Percentiles rank a stretch among this genome's conserved stretches.
Evolutionary conservation across 2,329 filamentous ascomycete species (phyloP).

Genomic region (Whalleya microplaca): DNA sequence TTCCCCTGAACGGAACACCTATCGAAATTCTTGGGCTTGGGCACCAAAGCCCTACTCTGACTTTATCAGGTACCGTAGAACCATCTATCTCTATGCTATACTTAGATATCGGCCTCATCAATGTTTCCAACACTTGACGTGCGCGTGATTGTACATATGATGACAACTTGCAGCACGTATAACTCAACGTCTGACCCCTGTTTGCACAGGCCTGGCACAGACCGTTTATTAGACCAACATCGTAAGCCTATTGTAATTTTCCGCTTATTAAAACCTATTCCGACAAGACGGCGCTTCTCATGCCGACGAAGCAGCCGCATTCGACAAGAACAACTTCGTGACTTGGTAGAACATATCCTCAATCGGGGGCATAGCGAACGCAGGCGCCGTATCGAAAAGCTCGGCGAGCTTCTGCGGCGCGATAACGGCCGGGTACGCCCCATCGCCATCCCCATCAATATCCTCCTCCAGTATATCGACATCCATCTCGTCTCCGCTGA

Average conservation of each 20-base stretch:
- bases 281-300: constrained; percentile 10
- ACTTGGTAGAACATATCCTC: constrained; percentile 79
- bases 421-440: constrained; percentile 63
- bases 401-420: constrained; percentile 69
- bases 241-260: not conserved
- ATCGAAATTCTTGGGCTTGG: too few relatives aligned
- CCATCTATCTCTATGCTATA: not conserved
- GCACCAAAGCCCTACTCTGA: too few relatives aligned
- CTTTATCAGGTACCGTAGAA: too few relatives aligned
- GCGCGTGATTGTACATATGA: not conserved
- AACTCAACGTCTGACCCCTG: too few relatives aligned
- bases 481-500: constrained; percentile 49
- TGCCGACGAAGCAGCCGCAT: constrained; percentile 45
- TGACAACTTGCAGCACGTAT: too few relatives aligned
- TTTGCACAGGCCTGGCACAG: not conserved
- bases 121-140: too few relatives aligned
- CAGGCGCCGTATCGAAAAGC: constrained; percentile 71
- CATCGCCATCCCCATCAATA: constrained; percentile 54
- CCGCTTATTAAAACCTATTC: too few relatives aligned
- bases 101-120: not conserved
- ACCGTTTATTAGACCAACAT: not conserved
- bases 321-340: constrained; percentile 64
- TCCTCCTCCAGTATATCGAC: constrained; percentile 52
- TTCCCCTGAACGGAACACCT: too few relatives aligned
- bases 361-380: constrained; percentile 71